Evolutionary conservation across 345 rosid genomes (phyloP).

Genomic region (Citrus cavaleriei): DNA sequence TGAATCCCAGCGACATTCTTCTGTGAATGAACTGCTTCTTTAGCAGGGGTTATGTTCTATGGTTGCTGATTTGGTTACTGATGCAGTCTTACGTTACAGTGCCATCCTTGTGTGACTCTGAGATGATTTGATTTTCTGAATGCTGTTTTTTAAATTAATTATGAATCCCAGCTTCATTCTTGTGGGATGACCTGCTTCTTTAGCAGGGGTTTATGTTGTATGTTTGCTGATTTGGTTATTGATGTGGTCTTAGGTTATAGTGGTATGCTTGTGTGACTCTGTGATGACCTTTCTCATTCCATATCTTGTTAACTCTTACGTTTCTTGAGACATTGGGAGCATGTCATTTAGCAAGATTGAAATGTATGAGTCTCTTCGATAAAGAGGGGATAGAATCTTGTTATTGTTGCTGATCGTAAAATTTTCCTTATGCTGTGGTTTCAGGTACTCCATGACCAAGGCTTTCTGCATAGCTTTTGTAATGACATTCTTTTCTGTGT

Average conservation of each 20-base stretch:
- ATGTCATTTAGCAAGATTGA: background rate
- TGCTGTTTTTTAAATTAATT: background rate
- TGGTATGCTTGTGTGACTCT: background rate
- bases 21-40: background rate
- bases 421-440: constrained; percentile 17
- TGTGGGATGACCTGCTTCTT: background rate
- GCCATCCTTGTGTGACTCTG: background rate
- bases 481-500: constrained; percentile 77
- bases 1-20: background rate
- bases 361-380: background rate
- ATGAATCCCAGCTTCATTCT: background rate
- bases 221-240: background rate
- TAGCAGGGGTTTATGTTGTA: background rate
- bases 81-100: background rate
- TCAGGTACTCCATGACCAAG: constrained; percentile 76
- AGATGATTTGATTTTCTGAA: background rate
- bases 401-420: background rate
- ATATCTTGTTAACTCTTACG: background rate
- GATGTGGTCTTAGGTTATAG: too few species aligned
- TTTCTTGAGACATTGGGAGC: background rate
- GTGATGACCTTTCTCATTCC: background rate
- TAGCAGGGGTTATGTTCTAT: background rate
- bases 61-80: background rate
- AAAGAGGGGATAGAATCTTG: background rate
- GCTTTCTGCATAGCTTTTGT: constrained; percentile 70